These are phyloP conservation scores for Podaxis sp. DNA, from an alignment of 768 basidiomycete genomes.

Conservation along the genomic window DNA sequence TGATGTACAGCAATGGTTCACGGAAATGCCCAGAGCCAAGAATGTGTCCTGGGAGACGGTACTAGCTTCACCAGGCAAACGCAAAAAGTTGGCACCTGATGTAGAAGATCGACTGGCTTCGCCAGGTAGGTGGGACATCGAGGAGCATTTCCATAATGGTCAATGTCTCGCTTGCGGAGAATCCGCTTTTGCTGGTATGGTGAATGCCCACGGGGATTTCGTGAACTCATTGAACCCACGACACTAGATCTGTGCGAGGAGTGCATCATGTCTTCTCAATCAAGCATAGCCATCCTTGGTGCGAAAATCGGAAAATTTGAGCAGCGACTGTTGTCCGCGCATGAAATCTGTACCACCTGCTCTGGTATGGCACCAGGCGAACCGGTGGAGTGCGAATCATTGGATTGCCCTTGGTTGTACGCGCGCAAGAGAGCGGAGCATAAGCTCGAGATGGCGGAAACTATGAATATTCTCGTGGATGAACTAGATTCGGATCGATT, in stretches of 20 bases:
- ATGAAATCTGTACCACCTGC: slow-evolving; percentile 75
- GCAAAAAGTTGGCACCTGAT: slow-evolving; percentile 17
- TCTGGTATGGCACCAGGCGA: slow-evolving; percentile 54
- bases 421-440: slow-evolving; percentile 61
- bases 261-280: slow-evolving; percentile 52
- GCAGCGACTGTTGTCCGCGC: slow-evolving; percentile 51
- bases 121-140: slow-evolving; percentile 52
- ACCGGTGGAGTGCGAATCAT: slow-evolving; percentile 71
- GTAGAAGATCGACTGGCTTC: slow-evolving; percentile 23
- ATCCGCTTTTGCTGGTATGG: slow-evolving; percentile 51
- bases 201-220: background rate
- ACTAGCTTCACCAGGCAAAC: slow-evolving; percentile 31
- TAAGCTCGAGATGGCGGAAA: slow-evolving; percentile 34
- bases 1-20: slow-evolving; percentile 84
- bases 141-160: slow-evolving; percentile 71
- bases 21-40: slow-evolving; percentile 71
- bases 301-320: slow-evolving; percentile 57
- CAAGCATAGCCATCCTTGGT: slow-evolving; percentile 57
- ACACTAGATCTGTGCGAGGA: slow-evolving; percentile 59
- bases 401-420: slow-evolving; percentile 87
- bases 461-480: slow-evolving; percentile 30
- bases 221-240: background rate
- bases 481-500: background rate
- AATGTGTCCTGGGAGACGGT: slow-evolving; percentile 26
- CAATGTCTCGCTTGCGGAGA: slow-evolving; percentile 72